Conservation (phyloP, 2,329 filamentous ascomycete species). For the Teratosphaeria pseudoeucalypti region DNA sequence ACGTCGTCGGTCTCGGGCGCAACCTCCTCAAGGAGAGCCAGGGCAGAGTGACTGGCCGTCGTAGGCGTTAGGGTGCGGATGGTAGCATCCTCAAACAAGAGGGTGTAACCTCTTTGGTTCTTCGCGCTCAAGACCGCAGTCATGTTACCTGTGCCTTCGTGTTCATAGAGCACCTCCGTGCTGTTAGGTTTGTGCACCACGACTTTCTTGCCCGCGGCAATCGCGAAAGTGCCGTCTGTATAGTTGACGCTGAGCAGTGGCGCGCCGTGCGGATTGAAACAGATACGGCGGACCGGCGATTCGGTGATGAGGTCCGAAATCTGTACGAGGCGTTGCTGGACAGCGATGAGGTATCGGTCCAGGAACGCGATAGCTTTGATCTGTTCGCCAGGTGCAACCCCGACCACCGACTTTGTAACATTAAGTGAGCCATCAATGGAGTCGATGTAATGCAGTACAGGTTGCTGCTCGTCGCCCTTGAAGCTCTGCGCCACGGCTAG, state of each 20-base stretch:
- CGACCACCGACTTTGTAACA: background rate
- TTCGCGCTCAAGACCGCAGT: slow-evolving; percentile 57
- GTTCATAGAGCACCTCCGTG: slow-evolving; percentile 43
- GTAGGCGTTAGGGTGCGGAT: slow-evolving; percentile 42
- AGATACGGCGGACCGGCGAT: slow-evolving; percentile 36
- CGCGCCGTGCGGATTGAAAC: slow-evolving; percentile 5
- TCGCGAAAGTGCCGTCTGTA: slow-evolving; percentile 34
- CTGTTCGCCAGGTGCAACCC: slow-evolving; percentile 11
- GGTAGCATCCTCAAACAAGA: slow-evolving; percentile 66
- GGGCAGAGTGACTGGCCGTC: background rate
- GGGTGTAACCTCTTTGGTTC: slow-evolving; percentile 59
- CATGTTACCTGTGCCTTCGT: slow-evolving; percentile 35
- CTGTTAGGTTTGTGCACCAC: slow-evolving; percentile 54
- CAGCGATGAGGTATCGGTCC: slow-evolving; percentile 61
- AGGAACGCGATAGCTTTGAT: slow-evolving; percentile 52
- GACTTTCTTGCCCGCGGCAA: slow-evolving; percentile 26
- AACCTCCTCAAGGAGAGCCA: background rate
- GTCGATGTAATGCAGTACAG: slow-evolving; percentile 67
- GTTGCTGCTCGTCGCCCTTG: slow-evolving; percentile 39
- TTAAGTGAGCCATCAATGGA: slow-evolving; percentile 54
- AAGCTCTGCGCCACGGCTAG: slow-evolving; percentile 49
- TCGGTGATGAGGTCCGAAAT: slow-evolving; percentile 82
- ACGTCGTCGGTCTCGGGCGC: background rate
- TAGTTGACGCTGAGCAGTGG: slow-evolving; percentile 57
- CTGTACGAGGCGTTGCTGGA: slow-evolving; percentile 60